Evolutionary conservation across 148 eudicot genomes (phyloP), one percentile per base, ranked within the genome.

Genomic region (Mesembryanthemum crystallinum): DNA sequence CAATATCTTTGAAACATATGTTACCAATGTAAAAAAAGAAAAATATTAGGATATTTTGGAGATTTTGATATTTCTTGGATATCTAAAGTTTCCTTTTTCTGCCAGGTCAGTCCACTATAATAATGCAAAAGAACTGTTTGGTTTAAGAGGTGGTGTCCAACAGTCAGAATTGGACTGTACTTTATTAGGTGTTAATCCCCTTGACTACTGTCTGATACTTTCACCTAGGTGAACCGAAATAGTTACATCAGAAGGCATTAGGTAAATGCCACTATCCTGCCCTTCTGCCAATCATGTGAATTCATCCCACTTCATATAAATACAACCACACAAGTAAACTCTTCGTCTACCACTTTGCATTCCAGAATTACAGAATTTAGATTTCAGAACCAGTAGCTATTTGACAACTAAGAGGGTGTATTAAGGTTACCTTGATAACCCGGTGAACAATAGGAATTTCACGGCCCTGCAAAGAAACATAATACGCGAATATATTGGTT

Each of bases 361-460:
- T 30, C 4, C 43, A 64, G 8, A 64, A 32, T 24, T 39, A 65
- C 69, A 21, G 6, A 35, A 35, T 21, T 51, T n/a, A 39, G 21
- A 3, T 7, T 43, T 24, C 42, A 39, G 27, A 3, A 66, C 8
- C 35, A 3, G 20, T 66, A 54, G 58, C 47, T n/a, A 20, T n/a
- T n/a, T 8, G 8, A 30, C 1, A 49, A 69, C 33, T 29, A 70
- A 51, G 7, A 30, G 60, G 73, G 8, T 28, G 27, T 17, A 71
- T 11, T 71, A 35, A 54, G 21, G 23, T 78, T 89, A 93, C 98
- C 96, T 88, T 86, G 60, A 88, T 93, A 42, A 87, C 92, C 28
- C 98, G 92, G 82, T 93, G 98, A 59, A 93, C 98, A 81, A 93
- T 93, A 35, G 98, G 94, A 78, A 91, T 93, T 25, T 81, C 84